A percentile compares a stretch with the other conserved stretches of the same genome.
These are phyloP conservation scores for Beauveria rudraprayagi DNA, from an alignment of 2,329 filamentous ascomycete genomes.

Conservation along the genomic window DNA sequence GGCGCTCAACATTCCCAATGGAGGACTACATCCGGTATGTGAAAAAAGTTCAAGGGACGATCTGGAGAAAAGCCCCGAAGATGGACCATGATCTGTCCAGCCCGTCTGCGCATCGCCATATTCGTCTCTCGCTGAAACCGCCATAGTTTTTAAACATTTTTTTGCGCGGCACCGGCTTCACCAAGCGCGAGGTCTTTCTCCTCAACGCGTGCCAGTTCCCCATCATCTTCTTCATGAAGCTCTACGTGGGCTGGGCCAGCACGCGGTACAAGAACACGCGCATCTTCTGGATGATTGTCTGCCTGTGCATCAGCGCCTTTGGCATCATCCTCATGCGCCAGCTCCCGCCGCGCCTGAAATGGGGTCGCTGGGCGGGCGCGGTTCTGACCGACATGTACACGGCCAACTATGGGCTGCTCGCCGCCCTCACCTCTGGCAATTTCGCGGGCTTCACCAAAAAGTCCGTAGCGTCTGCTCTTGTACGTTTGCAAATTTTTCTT, in stretches of 20 bases:
- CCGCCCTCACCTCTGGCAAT: slow-evolving; percentile 49
- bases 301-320: slow-evolving; percentile 14
- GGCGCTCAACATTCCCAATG: slow-evolving; percentile 22
- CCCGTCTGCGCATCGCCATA: too few species aligned
- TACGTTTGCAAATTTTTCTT: slow-evolving; percentile 18
- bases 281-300: slow-evolving; percentile 19
- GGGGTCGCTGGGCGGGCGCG: slow-evolving; percentile 5
- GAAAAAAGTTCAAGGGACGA: too few species aligned
- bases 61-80: too few species aligned
- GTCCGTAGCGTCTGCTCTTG: slow-evolving; percentile 43
- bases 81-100: too few species aligned
- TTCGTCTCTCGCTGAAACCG: neutral
- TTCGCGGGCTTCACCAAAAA: slow-evolving; percentile 55
- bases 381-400: neutral
- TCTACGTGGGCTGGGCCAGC: slow-evolving; percentile 17
- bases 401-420: slow-evolving; percentile 27
- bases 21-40: slow-evolving; percentile 15
- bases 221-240: slow-evolving; percentile 18
- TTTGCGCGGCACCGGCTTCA: slow-evolving; percentile 19
- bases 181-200: slow-evolving; percentile 15
- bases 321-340: slow-evolving; percentile 19
- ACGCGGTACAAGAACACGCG: slow-evolving; percentile 18
- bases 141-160: slow-evolving; percentile 20
- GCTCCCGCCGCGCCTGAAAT: neutral
- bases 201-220: slow-evolving; percentile 15